Evolutionary conservation across 2,329 filamentous ascomycete species (phyloP).

Genomic region (Aspergillus bombycis): DNA sequence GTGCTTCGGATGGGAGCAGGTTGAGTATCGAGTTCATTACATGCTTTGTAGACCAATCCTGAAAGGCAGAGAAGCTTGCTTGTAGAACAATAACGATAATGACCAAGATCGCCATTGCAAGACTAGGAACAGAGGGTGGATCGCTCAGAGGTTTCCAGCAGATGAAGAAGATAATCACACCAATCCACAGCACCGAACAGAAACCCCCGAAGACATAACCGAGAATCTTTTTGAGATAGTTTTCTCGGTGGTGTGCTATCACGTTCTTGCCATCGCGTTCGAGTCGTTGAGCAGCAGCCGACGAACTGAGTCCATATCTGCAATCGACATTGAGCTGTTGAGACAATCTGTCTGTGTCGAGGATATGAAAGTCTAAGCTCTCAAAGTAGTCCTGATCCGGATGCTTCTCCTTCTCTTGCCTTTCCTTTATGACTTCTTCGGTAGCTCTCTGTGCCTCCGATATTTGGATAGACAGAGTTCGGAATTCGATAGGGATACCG

Average conservation of each 20-base stretch:
- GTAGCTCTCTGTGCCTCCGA: conserved; percentile 40
- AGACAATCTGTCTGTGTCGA: conserved; percentile 60
- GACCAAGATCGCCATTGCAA: conserved; percentile 73
- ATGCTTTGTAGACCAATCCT: conserved; percentile 75
- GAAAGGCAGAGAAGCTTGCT: conserved; percentile 70
- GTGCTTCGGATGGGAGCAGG: conserved; percentile 73
- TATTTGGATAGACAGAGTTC: conserved; percentile 44
- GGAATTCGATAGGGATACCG: conserved; percentile 41
- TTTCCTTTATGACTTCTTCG: conserved; percentile 28
- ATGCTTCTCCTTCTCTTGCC: conserved; percentile 28
- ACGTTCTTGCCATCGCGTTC: conserved; percentile 69
- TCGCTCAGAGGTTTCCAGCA: conserved; percentile 76
- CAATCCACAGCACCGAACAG: conserved; percentile 71
- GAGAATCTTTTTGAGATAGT: conserved; percentile 60
- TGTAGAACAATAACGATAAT: conserved; percentile 71
- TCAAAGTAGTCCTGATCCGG: conserved; percentile 56
- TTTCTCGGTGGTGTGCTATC: conserved; percentile 67
- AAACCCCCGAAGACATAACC: conserved; percentile 80
- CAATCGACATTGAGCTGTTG: conserved; percentile 63
- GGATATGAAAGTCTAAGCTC: conserved; percentile 68
- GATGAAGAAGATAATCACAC: conserved; percentile 73
- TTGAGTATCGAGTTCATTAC: conserved; percentile 80
- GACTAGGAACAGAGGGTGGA: conserved; percentile 69
- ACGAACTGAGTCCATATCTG: conserved; percentile 61
- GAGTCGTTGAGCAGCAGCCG: conserved; percentile 60